Conservation (phyloP, 495 filamentous ascomycete genomes). For the Talaromyces liani region DNA sequence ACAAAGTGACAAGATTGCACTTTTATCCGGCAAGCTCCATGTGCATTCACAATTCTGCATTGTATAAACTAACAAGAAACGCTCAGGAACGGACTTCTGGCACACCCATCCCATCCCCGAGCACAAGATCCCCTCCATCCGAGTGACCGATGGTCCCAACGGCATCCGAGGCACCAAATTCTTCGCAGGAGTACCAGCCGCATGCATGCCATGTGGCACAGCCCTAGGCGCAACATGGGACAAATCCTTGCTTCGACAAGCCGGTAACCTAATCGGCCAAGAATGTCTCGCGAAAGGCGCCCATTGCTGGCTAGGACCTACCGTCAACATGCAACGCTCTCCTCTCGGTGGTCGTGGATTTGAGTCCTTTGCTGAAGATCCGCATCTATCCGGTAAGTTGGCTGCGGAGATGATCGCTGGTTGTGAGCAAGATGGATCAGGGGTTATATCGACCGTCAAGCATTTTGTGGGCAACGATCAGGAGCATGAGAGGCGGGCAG, state of each 20-base stretch:
- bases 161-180: constrained; percentile 58
- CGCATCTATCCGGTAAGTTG: constrained; percentile 52
- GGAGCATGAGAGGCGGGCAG: constrained; percentile 55
- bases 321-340: constrained; percentile 62
- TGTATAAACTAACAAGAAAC: not conserved
- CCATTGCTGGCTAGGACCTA: constrained; percentile 60
- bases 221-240: constrained; percentile 62
- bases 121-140: constrained; percentile 55
- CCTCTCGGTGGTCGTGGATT: constrained; percentile 66
- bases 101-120: constrained; percentile 58
- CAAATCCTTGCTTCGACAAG: constrained; percentile 40
- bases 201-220: constrained; percentile 56
- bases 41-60: not conserved
- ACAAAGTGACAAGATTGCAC: constrained; percentile 24
- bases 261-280: constrained; percentile 50
- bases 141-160: constrained; percentile 59
- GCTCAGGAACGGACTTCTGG: constrained; percentile 54
- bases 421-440: constrained; percentile 45
- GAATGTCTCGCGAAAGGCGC: constrained; percentile 59
- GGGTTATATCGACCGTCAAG: constrained; percentile 57
- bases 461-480: constrained; percentile 70
- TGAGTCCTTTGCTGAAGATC: constrained; percentile 66
- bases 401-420: constrained; percentile 55
- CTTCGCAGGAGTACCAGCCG: constrained; percentile 52
- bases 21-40: constrained; percentile 19